phyloP scores from a whole-genome alignment of 352 stramenopile genomes.

The Phytophthora cactorum region DNA sequence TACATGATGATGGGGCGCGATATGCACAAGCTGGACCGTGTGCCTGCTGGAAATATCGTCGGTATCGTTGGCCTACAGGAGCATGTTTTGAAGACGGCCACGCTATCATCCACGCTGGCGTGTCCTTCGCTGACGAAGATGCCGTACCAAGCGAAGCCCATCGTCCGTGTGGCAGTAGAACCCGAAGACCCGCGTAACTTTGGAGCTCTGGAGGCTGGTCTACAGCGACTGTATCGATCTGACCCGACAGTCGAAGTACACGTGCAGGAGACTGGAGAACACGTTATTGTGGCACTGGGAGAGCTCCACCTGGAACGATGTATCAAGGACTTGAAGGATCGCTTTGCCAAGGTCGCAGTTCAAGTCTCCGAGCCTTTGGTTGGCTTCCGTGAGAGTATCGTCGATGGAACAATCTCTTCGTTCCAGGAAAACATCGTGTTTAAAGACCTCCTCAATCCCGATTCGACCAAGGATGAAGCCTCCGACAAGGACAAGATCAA shows the following conservation, averaged over 20 bases:
- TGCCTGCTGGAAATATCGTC: slow-evolving; percentile 92
- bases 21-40: slow-evolving; percentile 72
- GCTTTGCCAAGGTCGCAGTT: slow-evolving; percentile 87
- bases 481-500: slow-evolving; percentile 11
- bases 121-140: slow-evolving; percentile 90
- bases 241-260: slow-evolving; percentile 94
- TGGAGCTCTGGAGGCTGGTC: slow-evolving; percentile 79
- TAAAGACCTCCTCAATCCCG: slow-evolving; percentile 58
- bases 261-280: slow-evolving; percentile 89
- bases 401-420: slow-evolving; percentile 60
- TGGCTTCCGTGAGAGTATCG: slow-evolving; percentile 90
- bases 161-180: slow-evolving; percentile 93
- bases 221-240: slow-evolving; percentile 92
- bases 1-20: slow-evolving; percentile 95
- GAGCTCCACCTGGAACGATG: slow-evolving; percentile 93
- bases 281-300: slow-evolving; percentile 91
- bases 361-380: slow-evolving; percentile 88
- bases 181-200: slow-evolving; percentile 89
- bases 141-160: slow-evolving; percentile 91
- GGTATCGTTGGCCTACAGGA: slow-evolving; percentile 89
- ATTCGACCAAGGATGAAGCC: slow-evolving; percentile 18
- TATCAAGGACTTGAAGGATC: slow-evolving; percentile 91
- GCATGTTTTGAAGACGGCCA: slow-evolving; percentile 92
- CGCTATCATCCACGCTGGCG: slow-evolving; percentile 75
- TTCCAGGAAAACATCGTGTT: slow-evolving; percentile 78